These are phyloP conservation scores for Capsicum baccatum DNA, from an alignment of 257 asterid genomes.

Conservation along the genomic window DNA sequence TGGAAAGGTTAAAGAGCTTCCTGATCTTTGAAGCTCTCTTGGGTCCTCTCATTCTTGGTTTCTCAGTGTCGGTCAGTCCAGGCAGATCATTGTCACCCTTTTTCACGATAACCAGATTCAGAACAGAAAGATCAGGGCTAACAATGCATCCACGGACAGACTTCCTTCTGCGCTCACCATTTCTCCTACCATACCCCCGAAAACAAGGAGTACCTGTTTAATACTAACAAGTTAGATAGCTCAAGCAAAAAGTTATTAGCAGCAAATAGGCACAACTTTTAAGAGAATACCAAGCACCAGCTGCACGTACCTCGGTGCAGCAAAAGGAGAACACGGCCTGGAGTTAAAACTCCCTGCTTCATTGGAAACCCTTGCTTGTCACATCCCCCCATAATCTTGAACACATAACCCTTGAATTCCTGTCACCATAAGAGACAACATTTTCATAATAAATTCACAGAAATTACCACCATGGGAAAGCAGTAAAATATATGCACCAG, in stretches of 20 bases:
- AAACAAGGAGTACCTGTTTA: constrained; percentile 26
- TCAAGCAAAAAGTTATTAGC: not conserved
- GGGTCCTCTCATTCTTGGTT: constrained; percentile 32
- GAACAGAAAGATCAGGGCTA: constrained; percentile 27
- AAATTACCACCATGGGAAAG: not conserved
- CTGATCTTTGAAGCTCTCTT: constrained; percentile 31
- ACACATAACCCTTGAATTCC: constrained; percentile 28
- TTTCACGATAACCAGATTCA: constrained; percentile 26
- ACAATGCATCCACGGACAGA: constrained; percentile 31
- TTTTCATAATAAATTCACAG: not conserved
- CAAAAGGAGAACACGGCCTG: constrained; percentile 30
- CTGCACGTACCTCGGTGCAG: constrained; percentile 19
- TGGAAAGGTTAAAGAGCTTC: constrained; percentile 28
- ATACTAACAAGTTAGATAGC: not conserved
- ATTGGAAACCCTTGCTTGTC: constrained; percentile 28
- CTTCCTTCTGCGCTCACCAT: constrained; percentile 30
- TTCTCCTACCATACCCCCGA: constrained; percentile 28
- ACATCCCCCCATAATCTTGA: constrained; percentile 31
- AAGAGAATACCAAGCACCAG: not conserved
- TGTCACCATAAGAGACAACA: not conserved
- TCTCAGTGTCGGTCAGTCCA: constrained; percentile 28
- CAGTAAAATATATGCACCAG: not conserved
- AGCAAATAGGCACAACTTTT: not conserved
- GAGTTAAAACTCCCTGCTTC: constrained; percentile 30
- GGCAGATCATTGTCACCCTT: constrained; percentile 31